Conservation (phyloP, 164 flowering plant genomes). For the Akebia trifoliata region DNA sequence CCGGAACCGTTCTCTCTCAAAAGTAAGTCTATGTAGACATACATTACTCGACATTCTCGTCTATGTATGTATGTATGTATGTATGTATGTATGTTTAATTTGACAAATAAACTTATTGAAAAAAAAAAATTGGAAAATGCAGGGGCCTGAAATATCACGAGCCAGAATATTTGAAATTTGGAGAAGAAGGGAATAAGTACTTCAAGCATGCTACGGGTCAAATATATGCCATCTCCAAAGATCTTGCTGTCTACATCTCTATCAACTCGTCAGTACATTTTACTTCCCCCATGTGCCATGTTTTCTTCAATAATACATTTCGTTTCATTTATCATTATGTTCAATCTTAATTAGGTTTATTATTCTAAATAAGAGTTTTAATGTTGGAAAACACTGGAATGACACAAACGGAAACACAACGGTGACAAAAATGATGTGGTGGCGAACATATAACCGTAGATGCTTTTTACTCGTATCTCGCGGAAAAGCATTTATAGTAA, state of each 20-base stretch:
- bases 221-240: slow-evolving; percentile 82
- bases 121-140: slow-evolving; percentile 4
- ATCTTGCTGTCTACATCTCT: slow-evolving; percentile 72
- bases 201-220: slow-evolving; percentile 97
- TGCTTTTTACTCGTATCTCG: too few relatives aligned
- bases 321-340: too few relatives aligned
- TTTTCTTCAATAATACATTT: neutral
- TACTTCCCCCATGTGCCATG: neutral
- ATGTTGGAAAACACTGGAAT: too few relatives aligned
- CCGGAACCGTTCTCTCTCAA: slow-evolving; percentile 81
- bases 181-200: slow-evolving; percentile 87
- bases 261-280: slow-evolving; percentile 46
- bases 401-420: too few relatives aligned
- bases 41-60: neutral
- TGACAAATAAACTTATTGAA: too few relatives aligned
- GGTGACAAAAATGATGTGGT: too few relatives aligned
- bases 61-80: neutral
- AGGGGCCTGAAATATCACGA: slow-evolving; percentile 83
- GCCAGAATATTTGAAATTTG: slow-evolving; percentile 88
- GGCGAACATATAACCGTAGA: too few relatives aligned
- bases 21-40: slow-evolving; percentile 43
- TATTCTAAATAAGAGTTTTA: too few relatives aligned
- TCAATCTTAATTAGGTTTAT: too few relatives aligned
- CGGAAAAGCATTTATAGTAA: too few relatives aligned
- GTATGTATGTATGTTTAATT: neutral